Evolutionary conservation across 371 early-diverging fungal species (phyloP).

Genomic region (Apophysomyces variabilis): DNA sequence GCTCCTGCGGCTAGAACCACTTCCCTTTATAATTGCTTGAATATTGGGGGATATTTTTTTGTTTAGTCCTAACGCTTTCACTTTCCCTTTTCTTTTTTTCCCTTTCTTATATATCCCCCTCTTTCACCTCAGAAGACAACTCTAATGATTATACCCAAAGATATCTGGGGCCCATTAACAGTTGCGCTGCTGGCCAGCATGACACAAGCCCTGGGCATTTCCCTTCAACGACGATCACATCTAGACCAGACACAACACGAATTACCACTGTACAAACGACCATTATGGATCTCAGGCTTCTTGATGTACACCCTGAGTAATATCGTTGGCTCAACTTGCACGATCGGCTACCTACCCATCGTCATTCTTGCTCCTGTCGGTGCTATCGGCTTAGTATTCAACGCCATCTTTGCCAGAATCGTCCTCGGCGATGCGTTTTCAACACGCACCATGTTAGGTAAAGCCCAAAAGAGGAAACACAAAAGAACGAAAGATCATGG

Average conservation of each 20-base stretch:
- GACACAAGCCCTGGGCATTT: slow-evolving; percentile 75
- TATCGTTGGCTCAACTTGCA: slow-evolving; percentile 71
- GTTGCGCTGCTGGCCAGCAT: slow-evolving; percentile 51
- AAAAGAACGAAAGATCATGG: slow-evolving; percentile 11
- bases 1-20: no score
- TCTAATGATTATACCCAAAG: slow-evolving; percentile 15
- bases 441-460: slow-evolving; percentile 61
- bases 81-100: slow-evolving; percentile 12
- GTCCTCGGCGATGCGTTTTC: slow-evolving; percentile 73
- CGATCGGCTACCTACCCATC: slow-evolving; percentile 81
- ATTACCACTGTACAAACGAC: slow-evolving; percentile 49
- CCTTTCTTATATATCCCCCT: not conserved
- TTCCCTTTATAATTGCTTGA: not conserved
- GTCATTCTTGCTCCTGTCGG: slow-evolving; percentile 83
- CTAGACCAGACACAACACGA: slow-evolving; percentile 41
- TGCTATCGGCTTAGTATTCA: slow-evolving; percentile 80
- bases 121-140: no score
- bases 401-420: slow-evolving; percentile 76
- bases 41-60: not conserved
- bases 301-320: slow-evolving; percentile 74
- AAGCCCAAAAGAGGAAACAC: not conserved
- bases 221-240: slow-evolving; percentile 73
- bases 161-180: slow-evolving; percentile 37
- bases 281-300: slow-evolving; percentile 60
- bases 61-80: not conserved